These are phyloP conservation scores for Sarocladium oryzae DNA, from an alignment of 2,329 filamentous ascomycete genomes.

Conservation along the genomic window DNA sequence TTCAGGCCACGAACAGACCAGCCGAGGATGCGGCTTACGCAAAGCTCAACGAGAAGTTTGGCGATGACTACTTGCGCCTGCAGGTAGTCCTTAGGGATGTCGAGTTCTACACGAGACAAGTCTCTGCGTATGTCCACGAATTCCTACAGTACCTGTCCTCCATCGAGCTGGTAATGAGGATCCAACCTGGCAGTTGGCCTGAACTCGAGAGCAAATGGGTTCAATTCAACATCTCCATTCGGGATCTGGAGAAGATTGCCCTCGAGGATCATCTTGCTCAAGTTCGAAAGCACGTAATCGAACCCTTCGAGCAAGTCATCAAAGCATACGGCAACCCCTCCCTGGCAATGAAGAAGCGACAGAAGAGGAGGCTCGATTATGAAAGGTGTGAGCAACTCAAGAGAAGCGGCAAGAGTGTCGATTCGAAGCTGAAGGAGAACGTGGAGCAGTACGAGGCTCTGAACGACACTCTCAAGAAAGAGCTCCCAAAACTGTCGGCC, in stretches of 20 bases:
- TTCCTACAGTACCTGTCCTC: slow-evolving; percentile 75
- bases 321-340: slow-evolving; percentile 78
- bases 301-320: slow-evolving; percentile 73
- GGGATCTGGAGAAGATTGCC: slow-evolving; percentile 76
- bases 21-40: slow-evolving; percentile 79
- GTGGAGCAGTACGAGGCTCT: slow-evolving; percentile 86
- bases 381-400: slow-evolving; percentile 73
- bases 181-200: slow-evolving; percentile 65
- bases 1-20: slow-evolving; percentile 57
- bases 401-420: slow-evolving; percentile 75
- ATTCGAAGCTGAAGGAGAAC: slow-evolving; percentile 76
- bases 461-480: slow-evolving; percentile 88
- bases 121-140: slow-evolving; percentile 71
- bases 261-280: slow-evolving; percentile 68
- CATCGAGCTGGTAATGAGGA: slow-evolving; percentile 74
- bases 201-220: slow-evolving; percentile 94
- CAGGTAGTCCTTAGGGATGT: slow-evolving; percentile 91
- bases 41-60: slow-evolving; percentile 77
- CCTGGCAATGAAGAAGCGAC: slow-evolving; percentile 86
- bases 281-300: slow-evolving; percentile 76
- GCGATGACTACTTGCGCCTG: slow-evolving; percentile 84
- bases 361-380: slow-evolving; percentile 87
- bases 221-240: slow-evolving; percentile 78
- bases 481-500: slow-evolving; percentile 76
- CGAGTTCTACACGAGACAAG: slow-evolving; percentile 83